Evolutionary conservation across 75 land plant genomes (phyloP), one percentile per base, ranked within the genome.

Genomic region (Pinus albicaulis): DNA sequence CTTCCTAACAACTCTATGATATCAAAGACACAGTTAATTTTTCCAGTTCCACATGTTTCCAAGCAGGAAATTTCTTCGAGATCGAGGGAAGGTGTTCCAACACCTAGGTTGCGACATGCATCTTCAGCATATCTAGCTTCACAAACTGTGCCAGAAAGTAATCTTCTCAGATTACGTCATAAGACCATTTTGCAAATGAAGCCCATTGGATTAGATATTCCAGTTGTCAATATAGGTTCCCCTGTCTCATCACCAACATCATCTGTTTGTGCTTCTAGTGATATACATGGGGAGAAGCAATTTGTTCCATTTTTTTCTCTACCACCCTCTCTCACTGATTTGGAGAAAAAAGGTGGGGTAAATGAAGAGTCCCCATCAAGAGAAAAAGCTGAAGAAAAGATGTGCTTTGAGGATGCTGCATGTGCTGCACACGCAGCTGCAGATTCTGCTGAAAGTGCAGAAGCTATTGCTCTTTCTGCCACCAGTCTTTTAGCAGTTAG

Each of bases 341-440:
- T 58, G 8, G 28, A 31, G 74, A 31, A 64, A 41, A 59, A 52
- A 22, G 22, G n/a, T 25, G 36, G 73, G 61, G 60, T 59, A 19
- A 14, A 22, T 41, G 62, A 3, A 36, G 38, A 59, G 26, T 20
- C 72, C 4, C 8, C 72, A 38, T 63, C 79, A 72, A 73, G 62
- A 34, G 55, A 68, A 69, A 81, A 66, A 66, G 80, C 76, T 76
- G 85, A 88, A 5, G 73, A 59, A 12, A 78, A 71, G 63, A 62
- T 84, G 41, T 82, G 86, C 75, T 82, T 85, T 76, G 80, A 92
- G 72, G 92, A 92, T 79, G 84, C 88, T 10, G 72, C 85, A 56
- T 86, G 79, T 59, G 96, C 94, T 77, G 94, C 94, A 20, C 90
- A 88, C 71, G 84, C 78, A 36, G 91, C 92, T 77, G 93, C 93